Conservation (phyloP, 495 filamentous ascomycete species). For the Pyrenula aspistea region DNA sequence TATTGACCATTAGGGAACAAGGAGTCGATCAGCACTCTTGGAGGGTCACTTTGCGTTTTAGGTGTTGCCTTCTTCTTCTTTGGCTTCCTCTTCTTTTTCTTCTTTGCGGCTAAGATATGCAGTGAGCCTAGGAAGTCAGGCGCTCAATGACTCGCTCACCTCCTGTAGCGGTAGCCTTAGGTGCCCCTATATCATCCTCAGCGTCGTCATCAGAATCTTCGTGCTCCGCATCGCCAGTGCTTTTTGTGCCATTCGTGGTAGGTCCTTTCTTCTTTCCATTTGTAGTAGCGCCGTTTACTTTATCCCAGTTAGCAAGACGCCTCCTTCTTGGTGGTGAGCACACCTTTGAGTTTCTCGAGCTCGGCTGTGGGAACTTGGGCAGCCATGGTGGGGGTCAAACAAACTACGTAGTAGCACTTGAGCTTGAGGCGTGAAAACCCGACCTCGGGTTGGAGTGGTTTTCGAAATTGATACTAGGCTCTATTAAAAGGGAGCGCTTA, state of each 20-base stretch:
- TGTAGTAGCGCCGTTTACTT: constrained; percentile 24
- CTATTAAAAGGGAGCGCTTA: constrained; percentile 4
- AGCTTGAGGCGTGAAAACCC: constrained; percentile 1
- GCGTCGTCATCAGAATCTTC: constrained; percentile 59
- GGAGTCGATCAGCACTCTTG: constrained; percentile 36
- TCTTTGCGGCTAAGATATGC: constrained; percentile 18
- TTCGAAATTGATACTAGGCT: constrained; percentile 4
- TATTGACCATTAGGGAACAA: constrained; percentile 41
- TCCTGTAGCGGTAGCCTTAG: constrained; percentile 29
- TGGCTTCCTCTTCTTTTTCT: constrained; percentile 41
- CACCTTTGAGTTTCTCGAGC: constrained; percentile 39
- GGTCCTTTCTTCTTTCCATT: constrained; percentile 27
- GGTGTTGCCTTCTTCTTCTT: constrained; percentile 23
- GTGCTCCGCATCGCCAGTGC: constrained; percentile 35
- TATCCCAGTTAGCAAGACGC: constrained; percentile 7
- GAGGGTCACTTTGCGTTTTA: constrained; percentile 40
- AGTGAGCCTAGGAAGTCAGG: too few species aligned
- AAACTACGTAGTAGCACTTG: neutral
- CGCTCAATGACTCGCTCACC: too few species aligned
- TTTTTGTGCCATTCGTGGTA: constrained; percentile 26
- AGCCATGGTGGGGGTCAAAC: constrained; percentile 29
- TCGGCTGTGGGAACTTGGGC: constrained; percentile 35
- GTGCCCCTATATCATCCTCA: constrained; percentile 32
- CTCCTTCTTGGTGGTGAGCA: constrained; percentile 11
- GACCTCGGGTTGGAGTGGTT: neutral